Evolutionary conservation across 768 basidiomycete genomes (phyloP).

Genomic region (Ephemerocybe angulata): DNA sequence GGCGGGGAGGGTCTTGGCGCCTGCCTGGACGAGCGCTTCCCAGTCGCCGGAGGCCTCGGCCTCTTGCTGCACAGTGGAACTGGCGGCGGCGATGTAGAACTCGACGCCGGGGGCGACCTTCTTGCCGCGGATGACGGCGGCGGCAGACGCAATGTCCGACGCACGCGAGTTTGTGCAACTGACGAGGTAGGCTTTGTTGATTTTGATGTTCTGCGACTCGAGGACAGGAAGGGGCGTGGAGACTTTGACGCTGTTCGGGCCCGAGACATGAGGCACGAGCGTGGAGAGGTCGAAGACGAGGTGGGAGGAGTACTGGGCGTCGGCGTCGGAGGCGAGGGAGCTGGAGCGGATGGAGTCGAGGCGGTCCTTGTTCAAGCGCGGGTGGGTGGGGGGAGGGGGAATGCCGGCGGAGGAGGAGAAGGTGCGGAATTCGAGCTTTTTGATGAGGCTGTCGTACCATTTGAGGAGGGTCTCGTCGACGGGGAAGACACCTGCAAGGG

Average conservation of each 20-base stretch:
- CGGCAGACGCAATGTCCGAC: slow-evolving; percentile 91
- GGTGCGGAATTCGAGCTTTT: slow-evolving; percentile 70
- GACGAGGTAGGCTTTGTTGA: slow-evolving; percentile 97
- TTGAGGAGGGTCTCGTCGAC: slow-evolving; percentile 75
- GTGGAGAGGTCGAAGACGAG: slow-evolving; percentile 90
- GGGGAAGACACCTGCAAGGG: slow-evolving; percentile 92
- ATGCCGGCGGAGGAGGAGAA: slow-evolving; percentile 60
- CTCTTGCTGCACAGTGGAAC: slow-evolving; percentile 87
- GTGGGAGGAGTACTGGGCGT: slow-evolving; percentile 80
- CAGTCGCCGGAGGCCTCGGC: slow-evolving; percentile 84
- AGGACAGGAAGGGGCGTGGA: slow-evolving; percentile 91
- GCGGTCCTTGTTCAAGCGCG: slow-evolving; percentile 75
- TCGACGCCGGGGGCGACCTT: slow-evolving; percentile 86
- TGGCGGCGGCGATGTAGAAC: slow-evolving; percentile 96
- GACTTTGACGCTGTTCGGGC: slow-evolving; percentile 96
- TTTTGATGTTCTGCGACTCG: slow-evolving; percentile 65
- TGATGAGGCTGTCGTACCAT: slow-evolving; percentile 81
- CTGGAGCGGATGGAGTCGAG: slow-evolving; percentile 59
- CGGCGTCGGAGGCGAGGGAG: slow-evolving; percentile 64
- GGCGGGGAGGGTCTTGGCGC: slow-evolving; percentile 89
- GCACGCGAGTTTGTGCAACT: slow-evolving; percentile 97
- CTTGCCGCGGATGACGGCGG: slow-evolving; percentile 79
- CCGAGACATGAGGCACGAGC: slow-evolving; percentile 92
- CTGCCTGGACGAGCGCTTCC: slow-evolving; percentile 80
- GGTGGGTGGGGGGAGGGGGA: slow-evolving; percentile 75